phyloP scores from a whole-genome alignment of 2,329 filamentous ascomycete species.

The Trichoderma sp. region DNA sequence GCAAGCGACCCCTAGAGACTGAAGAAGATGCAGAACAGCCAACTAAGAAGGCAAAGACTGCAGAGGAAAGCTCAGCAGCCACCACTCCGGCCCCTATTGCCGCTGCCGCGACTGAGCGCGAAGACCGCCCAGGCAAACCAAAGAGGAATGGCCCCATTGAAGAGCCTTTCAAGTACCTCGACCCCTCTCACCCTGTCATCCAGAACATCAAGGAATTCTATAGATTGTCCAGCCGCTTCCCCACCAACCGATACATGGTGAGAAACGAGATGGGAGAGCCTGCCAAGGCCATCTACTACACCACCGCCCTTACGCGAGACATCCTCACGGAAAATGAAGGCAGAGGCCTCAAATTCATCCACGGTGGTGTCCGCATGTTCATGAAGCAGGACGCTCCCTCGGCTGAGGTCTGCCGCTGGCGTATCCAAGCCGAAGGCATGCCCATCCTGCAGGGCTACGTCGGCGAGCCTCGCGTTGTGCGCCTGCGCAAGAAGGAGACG shows the following conservation, averaged over 20 bases:
- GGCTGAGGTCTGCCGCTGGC: slow-evolving; percentile 85
- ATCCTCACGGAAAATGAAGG: slow-evolving; percentile 88
- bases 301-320: slow-evolving; percentile 77
- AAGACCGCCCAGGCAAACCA: slow-evolving; percentile 38
- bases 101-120: slow-evolving; percentile 30
- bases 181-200: slow-evolving; percentile 73
- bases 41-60: slow-evolving; percentile 54
- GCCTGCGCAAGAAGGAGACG: slow-evolving; percentile 75
- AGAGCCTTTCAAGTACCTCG: slow-evolving; percentile 92
- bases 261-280: slow-evolving; percentile 87
- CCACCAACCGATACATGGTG: slow-evolving; percentile 90
- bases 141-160: slow-evolving; percentile 63
- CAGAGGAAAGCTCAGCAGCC: slow-evolving; percentile 29
- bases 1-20: slow-evolving; percentile 41
- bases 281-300: slow-evolving; percentile 96
- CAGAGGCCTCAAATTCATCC: slow-evolving; percentile 90
- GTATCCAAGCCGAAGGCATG: slow-evolving; percentile 93
- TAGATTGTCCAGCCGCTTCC: slow-evolving; percentile 79
- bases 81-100: slow-evolving; percentile 26
- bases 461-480: slow-evolving; percentile 72
- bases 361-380: slow-evolving; percentile 98
- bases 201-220: slow-evolving; percentile 81
- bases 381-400: slow-evolving; percentile 95
- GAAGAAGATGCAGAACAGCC: slow-evolving; percentile 43
- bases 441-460: slow-evolving; percentile 90